phyloP scores from a whole-genome alignment of 177 flowering plant species.

The Vitis hybrid region DNA sequence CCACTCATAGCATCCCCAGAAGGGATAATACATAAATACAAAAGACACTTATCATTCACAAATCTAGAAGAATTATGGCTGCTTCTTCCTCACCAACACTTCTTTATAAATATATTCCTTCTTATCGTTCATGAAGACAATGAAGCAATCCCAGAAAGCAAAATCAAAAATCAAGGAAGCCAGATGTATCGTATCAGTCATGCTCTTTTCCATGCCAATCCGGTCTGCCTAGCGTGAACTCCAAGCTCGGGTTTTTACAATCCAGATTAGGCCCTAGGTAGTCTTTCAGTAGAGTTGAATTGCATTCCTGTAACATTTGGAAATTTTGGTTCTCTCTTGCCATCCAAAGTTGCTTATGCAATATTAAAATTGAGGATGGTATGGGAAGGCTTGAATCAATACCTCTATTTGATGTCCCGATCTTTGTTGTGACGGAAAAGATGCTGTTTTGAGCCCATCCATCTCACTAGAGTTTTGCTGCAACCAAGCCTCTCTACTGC shows the following conservation, averaged over 20 bases:
- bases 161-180: no score
- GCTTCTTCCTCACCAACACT: no score
- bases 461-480: constrained; percentile 41
- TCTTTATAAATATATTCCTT: no score
- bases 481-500: constrained; percentile 50
- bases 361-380: not conserved
- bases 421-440: constrained; percentile 35
- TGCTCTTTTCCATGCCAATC: constrained; percentile 51
- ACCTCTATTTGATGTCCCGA: constrained; percentile 45
- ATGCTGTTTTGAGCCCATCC: constrained; percentile 34
- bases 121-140: no score
- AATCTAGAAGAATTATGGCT: no score
- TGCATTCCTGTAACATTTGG: constrained; percentile 34
- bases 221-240: constrained; percentile 76
- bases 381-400: not conserved
- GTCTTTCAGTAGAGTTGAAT: constrained; percentile 26
- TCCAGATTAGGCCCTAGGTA: constrained; percentile 30
- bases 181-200: constrained; percentile 15
- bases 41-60: no score
- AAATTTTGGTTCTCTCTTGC: not conserved
- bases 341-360: not conserved
- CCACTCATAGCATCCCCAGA: no score
- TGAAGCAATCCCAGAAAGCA: no score
- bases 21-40: no score
- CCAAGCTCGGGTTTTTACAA: constrained; percentile 60